These are phyloP conservation scores for Serendipita vermifera DNA, from an alignment of 768 basidiomycete genomes.

Conservation along the genomic window DNA sequence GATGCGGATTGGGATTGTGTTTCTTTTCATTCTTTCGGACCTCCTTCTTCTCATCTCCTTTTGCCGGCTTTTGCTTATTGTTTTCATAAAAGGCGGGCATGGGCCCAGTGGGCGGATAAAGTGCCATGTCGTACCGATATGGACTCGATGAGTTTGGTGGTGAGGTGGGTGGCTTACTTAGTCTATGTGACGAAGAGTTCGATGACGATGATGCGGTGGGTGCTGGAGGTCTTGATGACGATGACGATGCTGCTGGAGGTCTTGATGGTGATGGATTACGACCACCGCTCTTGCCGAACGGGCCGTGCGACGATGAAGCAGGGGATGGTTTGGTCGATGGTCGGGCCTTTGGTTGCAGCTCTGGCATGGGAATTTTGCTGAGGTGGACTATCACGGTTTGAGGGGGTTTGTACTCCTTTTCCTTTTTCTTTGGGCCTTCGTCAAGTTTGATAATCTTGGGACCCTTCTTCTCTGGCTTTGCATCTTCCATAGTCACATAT, in stretches of 20 bases:
- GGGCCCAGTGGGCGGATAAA: slow-evolving; percentile 1
- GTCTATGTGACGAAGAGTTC: background rate
- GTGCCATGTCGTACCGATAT: background rate
- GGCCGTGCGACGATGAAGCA: background rate
- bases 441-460: slow-evolving; percentile 59
- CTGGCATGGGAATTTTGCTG: slow-evolving; percentile 80
- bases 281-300: background rate
- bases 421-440: slow-evolving; percentile 22
- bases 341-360: slow-evolving; percentile 41
- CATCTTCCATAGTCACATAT: slow-evolving; percentile 60
- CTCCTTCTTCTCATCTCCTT: background rate
- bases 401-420: slow-evolving; percentile 50
- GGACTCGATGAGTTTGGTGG: background rate
- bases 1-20: too few species aligned
- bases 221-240: background rate
- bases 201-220: background rate
- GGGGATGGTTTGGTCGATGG: slow-evolving; percentile 2
- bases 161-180: background rate
- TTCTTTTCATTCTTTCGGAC: too few species aligned
- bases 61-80: background rate
- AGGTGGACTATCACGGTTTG: slow-evolving; percentile 56
- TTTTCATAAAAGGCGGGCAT: background rate
- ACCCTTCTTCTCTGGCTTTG: slow-evolving; percentile 33
- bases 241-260: background rate
- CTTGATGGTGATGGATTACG: slow-evolving; percentile 2